phyloP scores from a whole-genome alignment of 2,329 filamentous ascomycete genomes.

The Phialocephala sp. region DNA sequence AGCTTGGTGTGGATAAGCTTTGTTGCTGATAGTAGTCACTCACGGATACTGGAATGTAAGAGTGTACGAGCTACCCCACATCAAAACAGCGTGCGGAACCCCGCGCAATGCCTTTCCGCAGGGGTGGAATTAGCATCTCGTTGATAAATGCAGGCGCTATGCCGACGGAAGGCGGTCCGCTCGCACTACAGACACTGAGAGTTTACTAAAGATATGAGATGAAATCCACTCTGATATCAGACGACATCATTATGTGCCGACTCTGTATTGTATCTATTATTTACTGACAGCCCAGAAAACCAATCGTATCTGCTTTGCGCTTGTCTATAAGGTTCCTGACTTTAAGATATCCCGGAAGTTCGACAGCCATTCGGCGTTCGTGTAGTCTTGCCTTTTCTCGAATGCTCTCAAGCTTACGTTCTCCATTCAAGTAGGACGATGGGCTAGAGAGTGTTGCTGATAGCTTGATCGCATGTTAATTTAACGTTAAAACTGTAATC shows the following conservation, averaged over 20 bases:
- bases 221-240: neutral
- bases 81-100: neutral
- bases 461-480: no score
- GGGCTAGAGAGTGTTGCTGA: no score
- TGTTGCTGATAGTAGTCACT: neutral
- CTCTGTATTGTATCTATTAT: neutral
- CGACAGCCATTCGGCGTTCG: no score
- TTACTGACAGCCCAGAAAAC: neutral
- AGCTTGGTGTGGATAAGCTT: no score
- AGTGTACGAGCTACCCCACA: neutral
- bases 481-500: no score
- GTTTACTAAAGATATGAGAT: neutral
- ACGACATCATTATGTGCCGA: neutral
- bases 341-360: no score
- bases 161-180: neutral
- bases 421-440: no score
- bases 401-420: no score
- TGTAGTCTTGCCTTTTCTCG: no score
- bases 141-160: neutral
- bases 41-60: neutral
- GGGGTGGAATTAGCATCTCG: neutral
- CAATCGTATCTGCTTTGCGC: neutral
- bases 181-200: neutral
- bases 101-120: neutral
- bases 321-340: no score